Percentiles rank a stretch among this genome's conserved stretches.
These are phyloP conservation scores for Plasmodium coatneyi DNA, from an alignment of 169 alveolate genomes.

Conservation along the genomic window DNA sequence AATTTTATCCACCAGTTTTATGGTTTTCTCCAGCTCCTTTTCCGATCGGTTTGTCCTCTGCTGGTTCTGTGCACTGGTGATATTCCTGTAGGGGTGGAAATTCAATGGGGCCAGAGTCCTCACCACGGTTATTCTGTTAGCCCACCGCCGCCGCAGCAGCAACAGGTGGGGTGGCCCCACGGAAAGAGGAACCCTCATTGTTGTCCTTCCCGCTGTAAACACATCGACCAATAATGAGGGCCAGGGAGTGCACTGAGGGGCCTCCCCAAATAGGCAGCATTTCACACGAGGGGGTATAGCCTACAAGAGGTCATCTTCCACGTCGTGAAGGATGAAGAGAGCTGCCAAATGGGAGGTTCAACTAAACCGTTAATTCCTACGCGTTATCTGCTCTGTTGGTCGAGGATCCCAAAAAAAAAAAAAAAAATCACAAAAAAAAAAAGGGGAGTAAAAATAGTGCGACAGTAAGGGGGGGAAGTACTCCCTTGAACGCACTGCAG, in stretches of 20 bases:
- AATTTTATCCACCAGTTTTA: constrained; percentile 19
- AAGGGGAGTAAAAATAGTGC: too few species aligned
- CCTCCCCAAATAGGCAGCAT: not conserved
- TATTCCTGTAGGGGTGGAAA: not conserved
- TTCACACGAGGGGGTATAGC: not conserved
- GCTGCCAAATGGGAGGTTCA: not conserved
- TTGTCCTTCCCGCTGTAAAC: not conserved
- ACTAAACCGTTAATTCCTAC: not conserved
- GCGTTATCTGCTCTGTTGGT: not conserved
- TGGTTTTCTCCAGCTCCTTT: not conserved
- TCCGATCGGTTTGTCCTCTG: not conserved
- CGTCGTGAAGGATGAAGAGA: not conserved
- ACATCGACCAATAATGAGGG: not conserved
- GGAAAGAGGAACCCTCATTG: not conserved
- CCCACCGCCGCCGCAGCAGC: not conserved
- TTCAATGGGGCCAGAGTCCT: not conserved
- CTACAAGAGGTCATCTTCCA: not conserved
- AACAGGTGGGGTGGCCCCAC: not conserved
- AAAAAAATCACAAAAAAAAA: too few species aligned
- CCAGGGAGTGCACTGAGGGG: not conserved
- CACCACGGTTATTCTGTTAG: not conserved
- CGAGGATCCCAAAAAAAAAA: not conserved
- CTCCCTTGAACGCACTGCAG: not conserved
- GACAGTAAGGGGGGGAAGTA: not conserved
- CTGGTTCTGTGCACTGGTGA: not conserved